Conservation (phyloP, 169 alveolate species). For the Cryptosporidium andersoni region DNA sequence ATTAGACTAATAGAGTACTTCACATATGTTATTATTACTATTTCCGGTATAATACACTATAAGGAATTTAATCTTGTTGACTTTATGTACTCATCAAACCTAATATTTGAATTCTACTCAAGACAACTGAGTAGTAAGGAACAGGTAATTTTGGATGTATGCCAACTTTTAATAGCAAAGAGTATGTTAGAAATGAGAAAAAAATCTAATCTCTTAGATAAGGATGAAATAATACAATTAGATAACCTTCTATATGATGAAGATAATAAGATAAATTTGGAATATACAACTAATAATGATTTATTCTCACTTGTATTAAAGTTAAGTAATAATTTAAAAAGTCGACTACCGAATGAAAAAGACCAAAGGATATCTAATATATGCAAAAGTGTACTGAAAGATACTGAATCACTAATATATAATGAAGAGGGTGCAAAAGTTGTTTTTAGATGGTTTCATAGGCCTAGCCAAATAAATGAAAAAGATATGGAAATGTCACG, state of each 20-base stretch:
- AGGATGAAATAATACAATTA: not conserved
- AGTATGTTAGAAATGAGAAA: not conserved
- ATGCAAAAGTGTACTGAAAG: not conserved
- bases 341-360: not conserved
- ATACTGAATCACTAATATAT: conserved; percentile 15
- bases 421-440: conserved; percentile 38
- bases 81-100: conserved; percentile 19
- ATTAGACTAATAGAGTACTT: conserved; percentile 22
- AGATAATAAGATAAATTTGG: not conserved
- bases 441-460: conserved; percentile 19
- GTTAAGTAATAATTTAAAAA: conserved; percentile 9
- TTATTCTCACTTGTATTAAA: conserved; percentile 18
- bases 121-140: conserved; percentile 13
- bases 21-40: conserved; percentile 10
- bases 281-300: not conserved
- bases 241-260: not conserved
- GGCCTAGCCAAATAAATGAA: conserved; percentile 4
- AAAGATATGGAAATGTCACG: not conserved
- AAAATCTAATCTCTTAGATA: not conserved
- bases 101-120: conserved; percentile 43
- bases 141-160: conserved; percentile 1
- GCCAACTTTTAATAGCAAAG: conserved; percentile 12
- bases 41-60: not conserved
- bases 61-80: conserved; percentile 2
- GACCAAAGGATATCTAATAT: conserved; percentile 10